Evolutionary conservation across 75 land plant genomes (phyloP).

Genomic region (Larix kaempferi): DNA sequence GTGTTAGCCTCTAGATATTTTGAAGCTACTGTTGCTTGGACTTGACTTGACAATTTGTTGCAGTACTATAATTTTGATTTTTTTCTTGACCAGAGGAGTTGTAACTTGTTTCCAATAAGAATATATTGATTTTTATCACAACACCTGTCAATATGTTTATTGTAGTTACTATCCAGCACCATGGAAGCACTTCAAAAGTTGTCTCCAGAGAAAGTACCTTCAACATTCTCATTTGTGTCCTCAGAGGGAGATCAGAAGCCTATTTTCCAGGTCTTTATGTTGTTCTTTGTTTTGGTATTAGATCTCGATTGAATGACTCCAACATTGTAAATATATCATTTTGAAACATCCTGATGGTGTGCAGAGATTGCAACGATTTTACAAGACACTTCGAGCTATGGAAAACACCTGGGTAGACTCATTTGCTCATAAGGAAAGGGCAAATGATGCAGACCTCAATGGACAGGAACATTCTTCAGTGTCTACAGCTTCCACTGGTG

Average conservation of each 20-base stretch:
- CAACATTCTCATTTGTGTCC: slow-evolving; percentile 4
- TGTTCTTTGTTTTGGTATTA: neutral
- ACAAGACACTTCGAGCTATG: slow-evolving; percentile 20
- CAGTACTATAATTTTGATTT: neutral
- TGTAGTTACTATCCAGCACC: slow-evolving; percentile 23
- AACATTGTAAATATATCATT: neutral
- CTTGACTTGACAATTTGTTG: neutral
- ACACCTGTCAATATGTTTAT: slow-evolving; percentile 1
- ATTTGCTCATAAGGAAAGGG: slow-evolving; percentile 1
- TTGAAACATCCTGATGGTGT: slow-evolving; percentile 11
- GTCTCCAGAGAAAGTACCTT: slow-evolving; percentile 13
- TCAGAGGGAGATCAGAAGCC: slow-evolving; percentile 16
- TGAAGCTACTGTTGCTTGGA: neutral
- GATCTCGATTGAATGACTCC: neutral
- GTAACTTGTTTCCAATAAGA: neutral
- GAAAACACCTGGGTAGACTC: slow-evolving; percentile 22
- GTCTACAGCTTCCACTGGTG: slow-evolving; percentile 6
- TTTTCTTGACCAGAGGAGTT: neutral
- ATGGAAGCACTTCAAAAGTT: slow-evolving; percentile 24
- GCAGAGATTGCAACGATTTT: slow-evolving; percentile 23
- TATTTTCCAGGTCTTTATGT: slow-evolving; percentile 19
- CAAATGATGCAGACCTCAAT: neutral
- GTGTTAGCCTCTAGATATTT: neutral
- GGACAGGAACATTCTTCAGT: neutral
- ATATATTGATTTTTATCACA: slow-evolving; percentile 12